phyloP scores from a whole-genome alignment of 495 filamentous ascomycete genomes.

The Ramalina peruviana region DNA sequence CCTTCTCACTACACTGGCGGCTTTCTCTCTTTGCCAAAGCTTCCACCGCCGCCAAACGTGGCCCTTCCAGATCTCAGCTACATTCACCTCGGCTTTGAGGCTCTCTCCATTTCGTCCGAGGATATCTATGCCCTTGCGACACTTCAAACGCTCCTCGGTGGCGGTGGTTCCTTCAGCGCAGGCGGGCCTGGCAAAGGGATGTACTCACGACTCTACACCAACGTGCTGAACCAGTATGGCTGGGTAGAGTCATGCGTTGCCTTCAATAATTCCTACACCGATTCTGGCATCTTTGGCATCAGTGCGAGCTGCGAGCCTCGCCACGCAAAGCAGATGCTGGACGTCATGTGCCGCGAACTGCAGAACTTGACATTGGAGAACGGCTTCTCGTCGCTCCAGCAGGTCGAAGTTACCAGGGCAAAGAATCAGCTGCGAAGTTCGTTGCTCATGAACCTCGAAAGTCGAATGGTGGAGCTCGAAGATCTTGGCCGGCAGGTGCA shows the following conservation, averaged over 20 bases:
- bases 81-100: constrained; percentile 92
- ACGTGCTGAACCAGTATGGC: constrained; percentile 90
- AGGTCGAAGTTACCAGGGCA: constrained; percentile 76
- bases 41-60: constrained; percentile 62
- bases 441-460: constrained; percentile 95
- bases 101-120: constrained; percentile 71
- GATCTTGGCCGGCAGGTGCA: constrained; percentile 93
- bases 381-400: constrained; percentile 53
- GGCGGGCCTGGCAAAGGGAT: constrained; percentile 97
- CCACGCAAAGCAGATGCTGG: constrained; percentile 64
- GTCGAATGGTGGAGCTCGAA: constrained; percentile 95
- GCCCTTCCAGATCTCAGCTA: constrained; percentile 73
- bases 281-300: constrained; percentile 91
- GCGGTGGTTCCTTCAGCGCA: constrained; percentile 93
- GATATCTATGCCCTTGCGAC: constrained; percentile 96
- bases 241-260: constrained; percentile 93
- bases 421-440: constrained; percentile 93
- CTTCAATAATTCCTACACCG: constrained; percentile 95
- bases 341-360: constrained; percentile 87
- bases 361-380: constrained; percentile 58
- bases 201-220: constrained; percentile 94
- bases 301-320: constrained; percentile 68
- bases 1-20: constrained; percentile 89
- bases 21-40: constrained; percentile 68
- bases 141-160: constrained; percentile 90